phyloP scores from a whole-genome alignment of 805 yeast genomes.

The Sporopachydermia lactativora region DNA sequence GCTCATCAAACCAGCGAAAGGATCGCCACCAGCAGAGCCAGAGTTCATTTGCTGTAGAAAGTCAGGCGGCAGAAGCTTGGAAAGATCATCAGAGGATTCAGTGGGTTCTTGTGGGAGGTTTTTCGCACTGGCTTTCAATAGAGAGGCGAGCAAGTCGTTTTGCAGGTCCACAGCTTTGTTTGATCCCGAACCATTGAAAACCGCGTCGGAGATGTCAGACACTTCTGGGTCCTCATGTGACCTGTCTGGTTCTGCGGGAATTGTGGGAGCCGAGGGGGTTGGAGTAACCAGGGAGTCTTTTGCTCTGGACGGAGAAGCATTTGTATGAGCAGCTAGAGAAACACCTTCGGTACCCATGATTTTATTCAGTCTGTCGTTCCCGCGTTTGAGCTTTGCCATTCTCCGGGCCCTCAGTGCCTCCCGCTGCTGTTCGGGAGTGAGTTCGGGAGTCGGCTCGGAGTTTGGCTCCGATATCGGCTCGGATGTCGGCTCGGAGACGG shows the following conservation, averaged over 20 bases:
- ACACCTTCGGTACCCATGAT: not conserved
- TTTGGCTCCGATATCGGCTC: no score
- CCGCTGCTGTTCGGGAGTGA: constrained; percentile 1
- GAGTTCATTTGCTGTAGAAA: not conserved
- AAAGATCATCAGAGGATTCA: not conserved
- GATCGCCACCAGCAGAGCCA: not conserved
- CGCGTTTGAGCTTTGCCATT: not conserved
- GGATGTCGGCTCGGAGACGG: no score
- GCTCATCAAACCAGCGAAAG: not conserved
- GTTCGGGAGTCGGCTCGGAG: no score
- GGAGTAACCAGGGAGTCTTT: no score
- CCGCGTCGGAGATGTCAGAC: not conserved
- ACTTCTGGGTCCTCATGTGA: not conserved
- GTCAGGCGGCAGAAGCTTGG: not conserved
- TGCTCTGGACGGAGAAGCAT: not conserved
- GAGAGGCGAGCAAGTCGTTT: constrained; percentile 1
- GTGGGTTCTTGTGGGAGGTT: not conserved
- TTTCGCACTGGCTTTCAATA: not conserved
- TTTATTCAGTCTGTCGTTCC: not conserved
- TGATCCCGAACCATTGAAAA: not conserved
- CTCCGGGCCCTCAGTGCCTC: not conserved
- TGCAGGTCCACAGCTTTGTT: not conserved
- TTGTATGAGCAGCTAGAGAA: not conserved
- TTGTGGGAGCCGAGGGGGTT: not conserved
- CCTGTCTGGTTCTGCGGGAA: not conserved